Evolutionary conservation across 2,329 filamentous ascomycete species (phyloP).

Genomic region (Fusarium brachygibbosum): DNA sequence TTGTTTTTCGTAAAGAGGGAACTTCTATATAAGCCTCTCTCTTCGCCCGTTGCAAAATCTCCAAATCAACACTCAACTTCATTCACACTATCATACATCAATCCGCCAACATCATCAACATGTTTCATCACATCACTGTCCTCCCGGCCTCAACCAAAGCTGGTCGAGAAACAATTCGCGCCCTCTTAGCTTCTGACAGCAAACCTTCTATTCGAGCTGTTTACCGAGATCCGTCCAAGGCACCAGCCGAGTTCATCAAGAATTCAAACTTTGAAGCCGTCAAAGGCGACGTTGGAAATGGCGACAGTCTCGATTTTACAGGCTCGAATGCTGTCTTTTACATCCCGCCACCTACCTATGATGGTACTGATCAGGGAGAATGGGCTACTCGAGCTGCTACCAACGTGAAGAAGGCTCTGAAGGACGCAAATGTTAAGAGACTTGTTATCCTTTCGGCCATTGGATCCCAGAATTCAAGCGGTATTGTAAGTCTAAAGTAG

Average conservation of each 20-base stretch:
- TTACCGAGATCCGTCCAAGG: constrained; percentile 51
- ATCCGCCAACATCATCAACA: constrained; percentile 19
- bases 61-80: background rate
- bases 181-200: constrained; percentile 42
- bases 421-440: constrained; percentile 30
- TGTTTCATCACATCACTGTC: constrained; percentile 51
- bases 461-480: constrained; percentile 49
- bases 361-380: constrained; percentile 44
- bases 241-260: constrained; percentile 48
- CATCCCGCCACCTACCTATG: constrained; percentile 51
- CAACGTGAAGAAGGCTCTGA: constrained; percentile 38
- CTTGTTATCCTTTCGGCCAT: constrained; percentile 51
- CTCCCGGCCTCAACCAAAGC: constrained; percentile 53
- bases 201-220: constrained; percentile 48
- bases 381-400: constrained; percentile 43
- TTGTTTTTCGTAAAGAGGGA: too few species aligned
- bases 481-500: constrained; percentile 46
- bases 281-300: constrained; percentile 51
- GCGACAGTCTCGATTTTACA: constrained; percentile 47
- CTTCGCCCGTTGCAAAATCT: background rate
- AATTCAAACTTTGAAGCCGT: constrained; percentile 50
- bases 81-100: background rate
- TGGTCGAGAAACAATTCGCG: constrained; percentile 50
- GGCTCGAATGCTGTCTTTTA: constrained; percentile 53
- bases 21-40: constrained; percentile 16